phyloP scores from a whole-genome alignment of 176 grass and related monocot genomes.

The Urochloa ruziziensis region DNA sequence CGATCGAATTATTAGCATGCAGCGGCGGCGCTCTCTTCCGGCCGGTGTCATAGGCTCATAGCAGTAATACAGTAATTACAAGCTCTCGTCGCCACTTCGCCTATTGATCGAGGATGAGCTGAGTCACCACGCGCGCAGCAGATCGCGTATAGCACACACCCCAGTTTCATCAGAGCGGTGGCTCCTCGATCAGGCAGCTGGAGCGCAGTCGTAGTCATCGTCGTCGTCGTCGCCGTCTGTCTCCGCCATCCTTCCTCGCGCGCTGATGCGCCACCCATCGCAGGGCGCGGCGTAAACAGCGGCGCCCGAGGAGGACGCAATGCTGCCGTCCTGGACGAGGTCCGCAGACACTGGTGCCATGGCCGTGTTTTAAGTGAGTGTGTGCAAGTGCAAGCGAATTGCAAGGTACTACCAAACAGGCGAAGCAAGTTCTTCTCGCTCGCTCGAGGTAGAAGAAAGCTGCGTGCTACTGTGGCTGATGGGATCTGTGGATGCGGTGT shows the following conservation, averaged over 20 bases:
- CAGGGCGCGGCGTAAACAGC: constrained; percentile 34
- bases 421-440: background rate
- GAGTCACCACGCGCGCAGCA: too few relatives aligned
- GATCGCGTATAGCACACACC: too few relatives aligned
- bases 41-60: too few relatives aligned
- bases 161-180: background rate
- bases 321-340: constrained; percentile 34
- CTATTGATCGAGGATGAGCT: too few relatives aligned
- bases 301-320: constrained; percentile 28
- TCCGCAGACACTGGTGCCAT: constrained; percentile 36
- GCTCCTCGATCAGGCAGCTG: constrained; percentile 59
- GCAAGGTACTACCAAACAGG: background rate
- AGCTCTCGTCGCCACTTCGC: background rate
- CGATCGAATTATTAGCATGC: background rate
- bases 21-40: background rate
- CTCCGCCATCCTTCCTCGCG: constrained; percentile 32
- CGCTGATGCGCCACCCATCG: background rate
- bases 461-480: background rate
- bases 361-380: background rate
- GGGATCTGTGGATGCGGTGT: background rate
- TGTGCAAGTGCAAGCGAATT: background rate
- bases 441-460: background rate
- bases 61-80: background rate
- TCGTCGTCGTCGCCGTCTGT: constrained; percentile 57
- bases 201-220: constrained; percentile 62